Evolutionary conservation across 2,329 filamentous ascomycete genomes (phyloP).

Genomic region (Colletotrichum simmondsii): DNA sequence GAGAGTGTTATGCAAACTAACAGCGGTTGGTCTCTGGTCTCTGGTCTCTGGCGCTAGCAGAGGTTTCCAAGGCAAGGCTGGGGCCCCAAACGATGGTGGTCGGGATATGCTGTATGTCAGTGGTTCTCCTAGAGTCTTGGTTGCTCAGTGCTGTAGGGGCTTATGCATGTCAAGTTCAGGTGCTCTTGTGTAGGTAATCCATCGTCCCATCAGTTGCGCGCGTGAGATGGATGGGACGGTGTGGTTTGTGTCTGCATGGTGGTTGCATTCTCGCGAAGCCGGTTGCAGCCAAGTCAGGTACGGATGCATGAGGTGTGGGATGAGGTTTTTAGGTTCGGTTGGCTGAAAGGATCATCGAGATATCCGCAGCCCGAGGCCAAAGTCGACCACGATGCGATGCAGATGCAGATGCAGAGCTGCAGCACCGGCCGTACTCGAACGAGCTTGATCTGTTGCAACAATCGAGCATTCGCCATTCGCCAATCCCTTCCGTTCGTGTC

Average conservation of each 20-base stretch:
- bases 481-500: background rate
- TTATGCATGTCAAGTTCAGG: conserved; percentile 4
- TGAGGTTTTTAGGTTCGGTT: conserved; percentile 2
- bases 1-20: conserved; percentile 22
- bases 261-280: conserved; percentile 18
- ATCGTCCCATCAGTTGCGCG: background rate
- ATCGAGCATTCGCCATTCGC: conserved; percentile 1
- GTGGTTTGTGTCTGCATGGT: conserved; percentile 15
- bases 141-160: background rate
- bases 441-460: background rate
- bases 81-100: conserved; percentile 5
- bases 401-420: background rate
- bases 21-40: conserved; percentile 4
- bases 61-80: conserved; percentile 4
- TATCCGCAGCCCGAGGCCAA: conserved; percentile 7
- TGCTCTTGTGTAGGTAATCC: background rate
- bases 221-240: background rate
- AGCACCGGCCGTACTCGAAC: background rate
- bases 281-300: conserved; percentile 30
- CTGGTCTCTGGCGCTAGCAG: conserved; percentile 3
- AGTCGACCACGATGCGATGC: background rate
- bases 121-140: background rate
- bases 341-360: conserved; percentile 20
- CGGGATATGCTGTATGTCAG: conserved; percentile 17
- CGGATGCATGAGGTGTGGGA: conserved; percentile 10